These are phyloP conservation scores for Magnusiomyces starmeri DNA, from an alignment of 1,139 yeast species.

Conservation along the genomic window DNA sequence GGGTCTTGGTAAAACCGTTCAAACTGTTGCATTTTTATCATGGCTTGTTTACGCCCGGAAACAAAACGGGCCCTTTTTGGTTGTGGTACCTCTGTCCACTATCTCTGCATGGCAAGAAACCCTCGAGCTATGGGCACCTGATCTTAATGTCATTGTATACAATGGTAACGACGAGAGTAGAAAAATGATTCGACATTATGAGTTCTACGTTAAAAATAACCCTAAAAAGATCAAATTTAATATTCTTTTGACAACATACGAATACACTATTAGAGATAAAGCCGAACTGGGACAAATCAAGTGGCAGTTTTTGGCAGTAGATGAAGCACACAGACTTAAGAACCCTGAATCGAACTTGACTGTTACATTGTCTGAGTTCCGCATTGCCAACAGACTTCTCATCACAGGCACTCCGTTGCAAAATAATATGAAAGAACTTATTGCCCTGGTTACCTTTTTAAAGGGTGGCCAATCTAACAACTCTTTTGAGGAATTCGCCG, in stretches of 20 bases:
- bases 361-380: slow-evolving; percentile 77
- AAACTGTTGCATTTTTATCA: slow-evolving; percentile 87
- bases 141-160: slow-evolving; percentile 83
- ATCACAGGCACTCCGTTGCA: slow-evolving; percentile 98
- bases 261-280: slow-evolving; percentile 86
- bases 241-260: slow-evolving; percentile 85
- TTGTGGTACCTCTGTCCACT: slow-evolving; percentile 93
- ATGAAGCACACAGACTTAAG: slow-evolving; percentile 95
- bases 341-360: slow-evolving; percentile 90
- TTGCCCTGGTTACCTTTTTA: slow-evolving; percentile 87
- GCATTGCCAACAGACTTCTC: slow-evolving; percentile 73
- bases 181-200: slow-evolving; percentile 72
- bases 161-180: slow-evolving; percentile 89
- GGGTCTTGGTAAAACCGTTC: slow-evolving; percentile 99
- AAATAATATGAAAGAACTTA: slow-evolving; percentile 89
- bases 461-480: slow-evolving; percentile 79
- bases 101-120: slow-evolving; percentile 99
- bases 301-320: slow-evolving; percentile 98
- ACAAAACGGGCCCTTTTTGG: slow-evolving; percentile 93
- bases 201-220: slow-evolving; percentile 56
- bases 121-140: slow-evolving; percentile 96
- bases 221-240: slow-evolving; percentile 74
- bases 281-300: slow-evolving; percentile 69
- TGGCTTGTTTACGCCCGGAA: slow-evolving; percentile 93
- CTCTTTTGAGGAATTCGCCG: slow-evolving; percentile 20